A percentile compares a stretch with the other conserved stretches of the same genome.
Evolutionary conservation across 768 basidiomycete species (phyloP).

Genomic region (Hericium rajendrae): DNA sequence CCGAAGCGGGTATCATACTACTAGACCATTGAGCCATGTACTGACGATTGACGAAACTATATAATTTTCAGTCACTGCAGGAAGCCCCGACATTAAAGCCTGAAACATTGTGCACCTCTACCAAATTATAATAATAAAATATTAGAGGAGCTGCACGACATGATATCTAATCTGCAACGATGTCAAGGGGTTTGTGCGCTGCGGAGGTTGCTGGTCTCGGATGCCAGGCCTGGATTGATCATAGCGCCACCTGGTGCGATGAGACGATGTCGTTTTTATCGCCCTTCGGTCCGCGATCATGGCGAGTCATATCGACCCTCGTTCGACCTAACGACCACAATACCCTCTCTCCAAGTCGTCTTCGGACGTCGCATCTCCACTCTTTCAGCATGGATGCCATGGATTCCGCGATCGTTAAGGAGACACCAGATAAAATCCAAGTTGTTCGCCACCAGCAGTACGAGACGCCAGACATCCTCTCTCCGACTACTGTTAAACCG

Average conservation of each 20-base stretch:
- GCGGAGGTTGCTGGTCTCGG: too few relatives aligned
- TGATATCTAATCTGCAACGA: too few relatives aligned
- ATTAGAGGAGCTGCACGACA: too few relatives aligned
- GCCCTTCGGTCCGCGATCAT: neutral
- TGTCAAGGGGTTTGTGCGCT: too few relatives aligned
- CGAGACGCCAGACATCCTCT: constrained; percentile 50
- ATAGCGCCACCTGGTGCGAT: too few relatives aligned
- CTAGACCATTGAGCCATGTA: neutral
- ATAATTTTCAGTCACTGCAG: too few relatives aligned
- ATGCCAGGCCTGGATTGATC: too few relatives aligned
- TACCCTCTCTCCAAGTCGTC: neutral
- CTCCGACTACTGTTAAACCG: constrained; percentile 48
- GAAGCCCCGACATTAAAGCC: too few relatives aligned
- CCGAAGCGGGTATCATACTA: neutral
- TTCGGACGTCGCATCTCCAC: neutral
- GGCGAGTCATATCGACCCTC: neutral
- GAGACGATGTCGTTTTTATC: too few relatives aligned
- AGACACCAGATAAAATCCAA: constrained; percentile 45
- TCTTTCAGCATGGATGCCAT: constrained; percentile 1
- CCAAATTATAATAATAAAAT: too few relatives aligned
- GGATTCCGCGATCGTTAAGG: constrained; percentile 23
- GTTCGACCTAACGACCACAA: neutral
- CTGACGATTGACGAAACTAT: too few relatives aligned
- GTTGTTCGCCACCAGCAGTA: constrained; percentile 77
- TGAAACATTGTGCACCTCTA: too few relatives aligned